phyloP scores from a whole-genome alignment of 2,329 filamentous ascomycete species.

The Xylaria sp. region DNA sequence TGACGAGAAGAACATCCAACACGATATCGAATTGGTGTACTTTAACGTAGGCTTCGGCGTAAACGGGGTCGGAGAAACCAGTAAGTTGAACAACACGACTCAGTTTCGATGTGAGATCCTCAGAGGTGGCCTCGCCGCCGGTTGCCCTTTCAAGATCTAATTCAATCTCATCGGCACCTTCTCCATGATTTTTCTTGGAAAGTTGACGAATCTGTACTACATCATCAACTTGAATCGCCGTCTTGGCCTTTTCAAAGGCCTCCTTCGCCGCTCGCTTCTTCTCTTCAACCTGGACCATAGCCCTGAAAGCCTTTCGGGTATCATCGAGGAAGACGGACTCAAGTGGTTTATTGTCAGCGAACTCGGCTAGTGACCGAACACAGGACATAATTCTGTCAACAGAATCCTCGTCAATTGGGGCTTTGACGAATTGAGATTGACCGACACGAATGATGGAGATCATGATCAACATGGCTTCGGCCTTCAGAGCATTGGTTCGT shows the following conservation, averaged over 20 bases:
- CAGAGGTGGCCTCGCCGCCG: slow-evolving; percentile 82
- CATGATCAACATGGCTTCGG: slow-evolving; percentile 99
- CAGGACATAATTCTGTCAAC: slow-evolving; percentile 99
- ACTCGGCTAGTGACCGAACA: slow-evolving; percentile 90
- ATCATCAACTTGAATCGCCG: slow-evolving; percentile 94
- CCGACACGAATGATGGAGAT: slow-evolving; percentile 98
- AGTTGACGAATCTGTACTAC: slow-evolving; percentile 92
- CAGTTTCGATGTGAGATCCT: slow-evolving; percentile 92
- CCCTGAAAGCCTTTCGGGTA: slow-evolving; percentile 92
- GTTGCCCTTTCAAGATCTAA: slow-evolving; percentile 93
- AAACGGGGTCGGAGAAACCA: slow-evolving; percentile 97
- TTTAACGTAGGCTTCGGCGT: slow-evolving; percentile 98
- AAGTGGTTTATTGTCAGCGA: slow-evolving; percentile 86
- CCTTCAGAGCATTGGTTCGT: slow-evolving; percentile 91
- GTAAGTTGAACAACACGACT: slow-evolving; percentile 97
- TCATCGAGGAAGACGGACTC: slow-evolving; percentile 94
- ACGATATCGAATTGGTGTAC: slow-evolving; percentile 99
- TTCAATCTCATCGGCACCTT: slow-evolving; percentile 86
- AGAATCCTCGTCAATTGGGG: slow-evolving; percentile 96
- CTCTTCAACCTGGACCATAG: slow-evolving; percentile 97
- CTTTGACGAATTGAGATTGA: slow-evolving; percentile 98
- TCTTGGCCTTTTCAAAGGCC: slow-evolving; percentile 91
- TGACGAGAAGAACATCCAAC: slow-evolving; percentile 93
- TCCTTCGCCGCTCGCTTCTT: slow-evolving; percentile 97
- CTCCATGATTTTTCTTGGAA: slow-evolving; percentile 85